Percentiles rank a stretch among this genome's conserved stretches.
Conservation (phyloP, 768 basidiomycete genomes). For the Brasilioporus rufonigricans region DNA sequence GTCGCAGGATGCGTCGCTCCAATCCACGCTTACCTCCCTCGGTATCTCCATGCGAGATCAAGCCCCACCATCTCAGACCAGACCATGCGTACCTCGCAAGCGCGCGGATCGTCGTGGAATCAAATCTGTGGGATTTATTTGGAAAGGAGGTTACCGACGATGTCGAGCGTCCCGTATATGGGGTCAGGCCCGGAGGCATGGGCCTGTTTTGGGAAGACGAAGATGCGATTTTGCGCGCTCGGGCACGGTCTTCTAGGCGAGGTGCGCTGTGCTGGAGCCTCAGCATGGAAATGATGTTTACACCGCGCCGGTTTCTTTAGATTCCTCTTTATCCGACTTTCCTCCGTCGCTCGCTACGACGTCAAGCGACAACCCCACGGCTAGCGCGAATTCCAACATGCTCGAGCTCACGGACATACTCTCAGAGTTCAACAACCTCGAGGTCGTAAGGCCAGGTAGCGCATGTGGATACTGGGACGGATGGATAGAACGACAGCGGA, state of each 20-base stretch:
- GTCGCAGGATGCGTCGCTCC: slow-evolving; percentile 19
- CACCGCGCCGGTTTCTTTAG: neutral
- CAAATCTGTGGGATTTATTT: slow-evolving; percentile 45
- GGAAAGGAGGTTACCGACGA: neutral
- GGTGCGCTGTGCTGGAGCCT: slow-evolving; percentile 1
- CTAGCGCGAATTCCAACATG: neutral
- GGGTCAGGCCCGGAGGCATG: slow-evolving; percentile 1
- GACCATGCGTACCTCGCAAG: slow-evolving; percentile 55
- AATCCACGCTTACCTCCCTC: slow-evolving; percentile 11
- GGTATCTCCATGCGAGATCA: slow-evolving; percentile 19
- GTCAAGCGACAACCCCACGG: neutral
- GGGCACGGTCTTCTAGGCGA: neutral
- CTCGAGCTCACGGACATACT: slow-evolving; percentile 25
- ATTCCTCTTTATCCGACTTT: neutral
- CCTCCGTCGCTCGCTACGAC: neutral
- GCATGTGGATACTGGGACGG: slow-evolving; percentile 41
- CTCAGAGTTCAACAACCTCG: slow-evolving; percentile 30
- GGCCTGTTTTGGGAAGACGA: slow-evolving; percentile 31
- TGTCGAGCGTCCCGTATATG: neutral
- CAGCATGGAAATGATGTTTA: neutral
- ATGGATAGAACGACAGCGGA: slow-evolving; percentile 14
- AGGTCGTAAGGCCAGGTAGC: slow-evolving; percentile 41
- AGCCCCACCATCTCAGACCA: slow-evolving; percentile 35
- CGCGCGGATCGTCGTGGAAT: slow-evolving; percentile 49
- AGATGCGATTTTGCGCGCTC: slow-evolving; percentile 13